phyloP scores from a whole-genome alignment of 148 eudicot species.

The Camellia granthamiana region DNA sequence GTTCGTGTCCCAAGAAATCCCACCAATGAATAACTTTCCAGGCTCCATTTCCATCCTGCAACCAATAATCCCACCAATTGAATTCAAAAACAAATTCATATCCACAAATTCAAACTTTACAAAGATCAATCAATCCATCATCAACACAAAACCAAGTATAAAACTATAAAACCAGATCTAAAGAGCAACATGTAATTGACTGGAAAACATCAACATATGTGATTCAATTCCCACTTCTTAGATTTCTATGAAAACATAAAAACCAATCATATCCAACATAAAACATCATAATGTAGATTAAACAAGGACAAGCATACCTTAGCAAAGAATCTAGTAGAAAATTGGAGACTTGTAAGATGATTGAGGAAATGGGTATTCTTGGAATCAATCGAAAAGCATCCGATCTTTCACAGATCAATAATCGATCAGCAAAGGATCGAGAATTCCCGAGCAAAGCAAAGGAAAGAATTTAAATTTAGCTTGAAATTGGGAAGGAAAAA shows the following conservation, averaged over 20 bases:
- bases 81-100: slow-evolving; percentile 2
- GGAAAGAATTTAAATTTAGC: slow-evolving; percentile 18
- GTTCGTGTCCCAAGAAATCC: slow-evolving; percentile 99
- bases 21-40: slow-evolving; percentile 94
- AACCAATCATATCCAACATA: neutral
- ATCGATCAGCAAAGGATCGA: slow-evolving; percentile 42
- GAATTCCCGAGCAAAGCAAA: slow-evolving; percentile 17
- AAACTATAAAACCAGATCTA: slow-evolving; percentile 21
- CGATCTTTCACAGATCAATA: slow-evolving; percentile 53
- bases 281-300: slow-evolving; percentile 28
- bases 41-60: slow-evolving; percentile 80
- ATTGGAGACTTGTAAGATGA: slow-evolving; percentile 16
- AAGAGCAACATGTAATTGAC: slow-evolving; percentile 13
- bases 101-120: neutral
- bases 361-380: slow-evolving; percentile 32
- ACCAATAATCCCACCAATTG: slow-evolving; percentile 3
- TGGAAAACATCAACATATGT: slow-evolving; percentile 1
- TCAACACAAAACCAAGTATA: slow-evolving; percentile 9
- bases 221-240: slow-evolving; percentile 4
- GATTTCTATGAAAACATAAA: neutral
- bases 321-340: slow-evolving; percentile 19
- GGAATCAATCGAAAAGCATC: slow-evolving; percentile 39
- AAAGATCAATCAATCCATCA: neutral
- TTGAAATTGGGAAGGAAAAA: neutral
- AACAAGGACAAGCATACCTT: slow-evolving; percentile 18